Conservation (phyloP, 2,329 filamentous ascomycete genomes). For the Epichloe sylvatica region DNA sequence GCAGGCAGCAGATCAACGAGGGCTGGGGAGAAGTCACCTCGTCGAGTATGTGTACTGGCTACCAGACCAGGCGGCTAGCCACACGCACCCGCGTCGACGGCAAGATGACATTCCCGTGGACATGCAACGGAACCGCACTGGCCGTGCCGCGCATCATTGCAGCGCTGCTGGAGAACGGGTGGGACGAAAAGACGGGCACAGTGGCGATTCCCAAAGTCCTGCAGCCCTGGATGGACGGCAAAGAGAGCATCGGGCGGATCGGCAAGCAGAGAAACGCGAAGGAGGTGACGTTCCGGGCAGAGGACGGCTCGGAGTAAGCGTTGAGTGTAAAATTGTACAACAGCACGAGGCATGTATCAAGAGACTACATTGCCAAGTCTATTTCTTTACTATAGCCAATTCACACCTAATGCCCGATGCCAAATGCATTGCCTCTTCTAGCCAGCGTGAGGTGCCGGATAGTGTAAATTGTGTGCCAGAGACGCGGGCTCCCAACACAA, state of each 20-base stretch:
- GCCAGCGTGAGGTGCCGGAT: too few species aligned
- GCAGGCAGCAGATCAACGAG: constrained; percentile 39
- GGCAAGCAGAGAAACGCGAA: constrained; percentile 13
- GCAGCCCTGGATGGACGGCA: constrained; percentile 70
- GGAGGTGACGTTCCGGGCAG: neutral
- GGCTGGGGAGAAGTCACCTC: constrained; percentile 93
- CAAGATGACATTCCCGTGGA: constrained; percentile 65
- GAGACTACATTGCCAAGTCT: too few species aligned
- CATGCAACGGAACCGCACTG: constrained; percentile 85
- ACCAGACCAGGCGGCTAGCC: constrained; percentile 70
- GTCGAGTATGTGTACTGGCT: constrained; percentile 84
- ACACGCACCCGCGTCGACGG: constrained; percentile 50
- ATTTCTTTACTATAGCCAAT: too few species aligned
- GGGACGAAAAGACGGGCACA: constrained; percentile 53
- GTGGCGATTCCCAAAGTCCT: constrained; percentile 70
- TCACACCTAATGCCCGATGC: too few species aligned
- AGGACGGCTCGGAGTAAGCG: neutral
- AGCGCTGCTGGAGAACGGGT: constrained; percentile 80
- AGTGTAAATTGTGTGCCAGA: too few species aligned
- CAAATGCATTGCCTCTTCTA: too few species aligned
- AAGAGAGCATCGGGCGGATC: constrained; percentile 42
- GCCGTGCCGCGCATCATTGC: constrained; percentile 83
- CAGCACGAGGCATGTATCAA: too few species aligned
- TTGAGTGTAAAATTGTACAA: too few species aligned
- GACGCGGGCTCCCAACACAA: too few species aligned